phyloP scores from a whole-genome alignment of 2,329 filamentous ascomycete genomes.

The Fusarium bulbicola region DNA sequence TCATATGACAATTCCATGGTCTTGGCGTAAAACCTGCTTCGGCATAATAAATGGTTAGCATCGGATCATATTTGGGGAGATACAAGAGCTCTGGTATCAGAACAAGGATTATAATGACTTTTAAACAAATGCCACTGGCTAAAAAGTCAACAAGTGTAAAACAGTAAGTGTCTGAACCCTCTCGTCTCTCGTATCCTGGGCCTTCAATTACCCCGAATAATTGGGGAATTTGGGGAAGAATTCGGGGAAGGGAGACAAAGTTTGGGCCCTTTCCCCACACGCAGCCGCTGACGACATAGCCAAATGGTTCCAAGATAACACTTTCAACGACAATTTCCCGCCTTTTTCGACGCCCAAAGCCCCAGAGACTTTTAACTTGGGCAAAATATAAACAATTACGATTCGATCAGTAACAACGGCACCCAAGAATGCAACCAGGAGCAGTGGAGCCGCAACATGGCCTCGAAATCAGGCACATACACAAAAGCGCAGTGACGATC shows the following conservation, averaged over 20 bases:
- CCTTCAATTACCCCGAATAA: constrained; percentile 28
- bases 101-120: too few relatives aligned
- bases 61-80: neutral
- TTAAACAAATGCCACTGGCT: neutral
- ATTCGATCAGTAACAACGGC: neutral
- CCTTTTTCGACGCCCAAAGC: neutral
- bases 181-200: neutral
- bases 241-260: constrained; percentile 16
- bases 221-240: constrained; percentile 28
- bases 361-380: neutral
- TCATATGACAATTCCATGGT: neutral
- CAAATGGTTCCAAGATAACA: neutral
- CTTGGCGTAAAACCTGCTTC: neutral
- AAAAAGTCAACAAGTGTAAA: neutral
- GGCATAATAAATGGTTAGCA: neutral
- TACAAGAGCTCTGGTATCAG: neutral
- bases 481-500: constrained; percentile 12
- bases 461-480: neutral
- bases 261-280: constrained; percentile 41
- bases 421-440: neutral
- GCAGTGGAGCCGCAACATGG: neutral
- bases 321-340: neutral
- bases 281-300: constrained; percentile 20
- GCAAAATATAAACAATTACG: neutral
- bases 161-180: too few relatives aligned